Evolutionary conservation across 306 rosid genomes (phyloP).

Genomic region (Vachellia pachyceras): DNA sequence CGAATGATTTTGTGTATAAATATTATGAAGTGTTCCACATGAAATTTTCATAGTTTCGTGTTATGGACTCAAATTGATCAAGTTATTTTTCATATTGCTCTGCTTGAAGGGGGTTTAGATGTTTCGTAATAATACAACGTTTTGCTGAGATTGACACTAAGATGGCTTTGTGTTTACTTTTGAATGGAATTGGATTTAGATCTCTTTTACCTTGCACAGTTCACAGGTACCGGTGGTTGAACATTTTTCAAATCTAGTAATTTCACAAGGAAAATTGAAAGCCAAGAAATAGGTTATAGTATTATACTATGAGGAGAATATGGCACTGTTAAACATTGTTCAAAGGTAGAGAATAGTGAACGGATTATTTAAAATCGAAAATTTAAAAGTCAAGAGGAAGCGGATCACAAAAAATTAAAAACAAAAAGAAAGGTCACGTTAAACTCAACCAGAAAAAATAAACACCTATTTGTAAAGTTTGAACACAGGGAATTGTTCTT

Average conservation of each 20-base stretch:
- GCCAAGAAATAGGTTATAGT: not conserved
- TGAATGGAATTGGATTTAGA: not conserved
- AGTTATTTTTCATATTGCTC: not conserved
- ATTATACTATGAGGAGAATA: not conserved
- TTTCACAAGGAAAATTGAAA: not conserved
- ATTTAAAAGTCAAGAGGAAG: not conserved
- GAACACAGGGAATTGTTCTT: not conserved
- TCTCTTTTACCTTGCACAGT: not conserved
- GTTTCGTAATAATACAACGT: not conserved
- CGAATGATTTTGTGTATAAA: conserved; percentile 43
- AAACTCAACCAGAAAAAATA: not conserved
- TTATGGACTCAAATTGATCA: not conserved
- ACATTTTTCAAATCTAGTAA: not conserved
- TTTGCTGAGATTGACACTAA: not conserved
- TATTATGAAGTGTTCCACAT: conserved; percentile 35
- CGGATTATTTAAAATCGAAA: not conserved
- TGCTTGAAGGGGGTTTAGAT: not conserved
- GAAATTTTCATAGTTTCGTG: conserved; percentile 28
- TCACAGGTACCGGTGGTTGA: not conserved
- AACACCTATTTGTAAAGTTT: not conserved
- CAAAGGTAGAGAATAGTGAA: not conserved
- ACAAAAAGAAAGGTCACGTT: too few relatives aligned
- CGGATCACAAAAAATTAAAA: not conserved
- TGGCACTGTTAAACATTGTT: too few relatives aligned
- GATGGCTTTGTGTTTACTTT: not conserved